These are phyloP conservation scores for Talaromyces sp. DNA, from an alignment of 2,329 filamentous ascomycete genomes.

Conservation along the genomic window DNA sequence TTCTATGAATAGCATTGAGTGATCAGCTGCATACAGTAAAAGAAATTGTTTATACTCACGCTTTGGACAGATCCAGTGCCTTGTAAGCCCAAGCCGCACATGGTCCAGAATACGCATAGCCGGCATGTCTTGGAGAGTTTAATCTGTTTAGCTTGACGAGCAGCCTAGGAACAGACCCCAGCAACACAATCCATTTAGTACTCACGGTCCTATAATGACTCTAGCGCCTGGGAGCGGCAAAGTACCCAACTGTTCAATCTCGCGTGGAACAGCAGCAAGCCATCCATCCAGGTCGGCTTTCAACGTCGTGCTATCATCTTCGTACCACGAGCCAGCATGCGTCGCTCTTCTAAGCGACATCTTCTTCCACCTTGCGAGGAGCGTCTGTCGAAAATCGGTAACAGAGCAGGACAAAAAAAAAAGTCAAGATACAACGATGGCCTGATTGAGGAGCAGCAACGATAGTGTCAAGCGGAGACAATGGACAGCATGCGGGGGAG, in stretches of 20 bases:
- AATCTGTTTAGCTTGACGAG: neutral
- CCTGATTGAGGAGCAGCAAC: neutral
- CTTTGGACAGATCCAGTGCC: slow-evolving; percentile 70
- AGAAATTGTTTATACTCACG: slow-evolving; percentile 40
- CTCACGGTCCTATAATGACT: slow-evolving; percentile 88
- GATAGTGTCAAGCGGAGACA: neutral
- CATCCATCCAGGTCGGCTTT: slow-evolving; percentile 65
- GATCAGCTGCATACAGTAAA: neutral
- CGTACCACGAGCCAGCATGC: slow-evolving; percentile 89
- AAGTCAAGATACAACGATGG: neutral
- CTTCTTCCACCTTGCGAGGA: neutral
- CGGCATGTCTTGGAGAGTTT: slow-evolving; percentile 66
- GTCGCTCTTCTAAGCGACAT: slow-evolving; percentile 52
- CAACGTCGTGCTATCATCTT: slow-evolving; percentile 54
- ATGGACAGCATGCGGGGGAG: neutral
- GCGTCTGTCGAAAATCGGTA: no score
- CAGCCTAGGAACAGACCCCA: slow-evolving; percentile 12
- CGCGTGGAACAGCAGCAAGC: slow-evolving; percentile 64
- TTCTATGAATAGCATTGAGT: slow-evolving; percentile 40
- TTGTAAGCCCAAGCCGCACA: slow-evolving; percentile 96
- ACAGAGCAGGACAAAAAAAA: neutral
- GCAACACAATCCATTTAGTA: neutral
- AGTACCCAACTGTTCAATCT: slow-evolving; percentile 55
- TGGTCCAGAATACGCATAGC: slow-evolving; percentile 84
- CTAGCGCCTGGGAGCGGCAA: slow-evolving; percentile 70